Base-by-base conservation (phyloP, 1,284 basidiomycete genomes). In the Fomitiporia mediterranea region DNA sequence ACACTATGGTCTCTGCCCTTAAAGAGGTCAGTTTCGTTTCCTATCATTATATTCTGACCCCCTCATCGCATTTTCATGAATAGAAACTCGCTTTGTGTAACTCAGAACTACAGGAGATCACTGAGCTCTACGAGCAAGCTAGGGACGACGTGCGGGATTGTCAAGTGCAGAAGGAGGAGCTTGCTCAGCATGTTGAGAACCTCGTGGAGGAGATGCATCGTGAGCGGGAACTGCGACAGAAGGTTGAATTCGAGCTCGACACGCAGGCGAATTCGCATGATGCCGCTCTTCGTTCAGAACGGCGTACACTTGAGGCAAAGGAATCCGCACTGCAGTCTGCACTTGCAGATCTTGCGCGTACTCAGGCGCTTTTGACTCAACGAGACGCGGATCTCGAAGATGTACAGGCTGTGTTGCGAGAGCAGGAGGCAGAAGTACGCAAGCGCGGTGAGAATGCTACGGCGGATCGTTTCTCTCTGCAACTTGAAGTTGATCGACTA, bases 401-500 rank as follows among this genome's bases (percentile, higher is more conserved):
- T 0, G 80, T 98, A 3, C 91, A 98, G 68, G 71, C 72, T 2
- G 85, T 85, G 0, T 74, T 97, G 25, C 81, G 84, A 60, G 71
- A 73, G 0, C 67, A 84, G 51, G 89, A 91, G 63, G 73, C 73
- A 9, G 84, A 87, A 67, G 82, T 82, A 54, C 84, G 84, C 72
- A 82, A 85, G 59, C 74, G 86, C 4, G 92, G 92, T 37, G 89
- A 94, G 72, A 79, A 84, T 28, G 87, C 89, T 64, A 88, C 88
- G 1, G 88, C 86, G 8, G 89, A 93, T 47, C 80, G 85, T 55
- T 92, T 93, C 74, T 91, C 91, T 0, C 73, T 98, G 38, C 91
- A 97, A 69, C 80, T 98, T 25, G 95, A 98, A 70, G 80, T 94
- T 3, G 95, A 98, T 64, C 77, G 94, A 1, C 74, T 96, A 48